Evolutionary conservation across 208 protist genomes (phyloP).

Genomic region (Porcisia deanei): DNA sequence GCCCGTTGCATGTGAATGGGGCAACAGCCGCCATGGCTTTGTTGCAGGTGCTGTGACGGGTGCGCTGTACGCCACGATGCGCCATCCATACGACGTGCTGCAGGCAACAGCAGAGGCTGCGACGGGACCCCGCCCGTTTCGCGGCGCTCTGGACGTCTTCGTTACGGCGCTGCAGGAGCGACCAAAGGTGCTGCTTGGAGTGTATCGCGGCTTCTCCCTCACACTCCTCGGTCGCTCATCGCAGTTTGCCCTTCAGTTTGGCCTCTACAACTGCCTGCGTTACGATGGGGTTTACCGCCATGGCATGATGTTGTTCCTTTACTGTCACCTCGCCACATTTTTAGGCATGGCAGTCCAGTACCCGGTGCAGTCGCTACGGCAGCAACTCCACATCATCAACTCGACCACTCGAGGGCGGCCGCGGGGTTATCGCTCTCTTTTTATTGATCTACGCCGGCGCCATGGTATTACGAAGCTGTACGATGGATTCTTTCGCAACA

Average conservation of each 20-base stretch:
- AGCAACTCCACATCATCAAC: slow-evolving; percentile 68
- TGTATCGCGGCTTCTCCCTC: slow-evolving; percentile 60
- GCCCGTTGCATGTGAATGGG: neutral
- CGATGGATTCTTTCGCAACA: slow-evolving; percentile 79
- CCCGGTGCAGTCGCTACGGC: slow-evolving; percentile 62
- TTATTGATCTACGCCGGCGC: slow-evolving; percentile 54
- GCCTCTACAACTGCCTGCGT: slow-evolving; percentile 74
- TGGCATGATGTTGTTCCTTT: slow-evolving; percentile 62
- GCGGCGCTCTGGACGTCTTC: slow-evolving; percentile 62
- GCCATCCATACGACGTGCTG: slow-evolving; percentile 83
- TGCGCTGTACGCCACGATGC: slow-evolving; percentile 40
- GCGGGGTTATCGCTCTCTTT: slow-evolving; percentile 58
- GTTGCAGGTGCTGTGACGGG: slow-evolving; percentile 61
- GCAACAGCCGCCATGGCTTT: slow-evolving; percentile 35
- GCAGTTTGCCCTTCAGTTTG: slow-evolving; percentile 69
- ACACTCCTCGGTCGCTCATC: slow-evolving; percentile 32
- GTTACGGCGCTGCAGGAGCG: slow-evolving; percentile 53
- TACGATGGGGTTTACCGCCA: slow-evolving; percentile 76
- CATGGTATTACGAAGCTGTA: slow-evolving; percentile 82
- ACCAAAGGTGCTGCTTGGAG: slow-evolving; percentile 46
- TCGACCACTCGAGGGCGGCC: slow-evolving; percentile 24
- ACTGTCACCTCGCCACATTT: slow-evolving; percentile 67
- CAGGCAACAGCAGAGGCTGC: slow-evolving; percentile 61
- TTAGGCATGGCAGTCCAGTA: slow-evolving; percentile 58
- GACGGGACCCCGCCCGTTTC: slow-evolving; percentile 43